Percentiles rank a stretch among this genome's conserved stretches.
These are phyloP conservation scores for Theobroma grandiflorum DNA, from an alignment of 441 rosid species.

Conservation along the genomic window DNA sequence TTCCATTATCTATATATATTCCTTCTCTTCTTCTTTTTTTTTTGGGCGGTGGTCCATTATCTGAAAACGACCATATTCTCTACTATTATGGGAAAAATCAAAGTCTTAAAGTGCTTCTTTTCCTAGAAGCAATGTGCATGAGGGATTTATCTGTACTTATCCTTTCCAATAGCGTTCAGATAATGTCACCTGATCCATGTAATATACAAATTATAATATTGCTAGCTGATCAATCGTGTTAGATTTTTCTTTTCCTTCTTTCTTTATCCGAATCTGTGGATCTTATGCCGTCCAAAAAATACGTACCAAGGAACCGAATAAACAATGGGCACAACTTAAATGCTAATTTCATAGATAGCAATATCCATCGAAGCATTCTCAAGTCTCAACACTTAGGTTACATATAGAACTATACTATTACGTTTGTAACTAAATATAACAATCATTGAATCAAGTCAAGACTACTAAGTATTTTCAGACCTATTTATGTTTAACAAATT, in stretches of 20 bases:
- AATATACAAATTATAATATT: not conserved
- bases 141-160: constrained; percentile 13
- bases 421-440: not conserved
- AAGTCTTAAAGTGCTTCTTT: constrained; percentile 16
- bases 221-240: not conserved
- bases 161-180: constrained; percentile 18
- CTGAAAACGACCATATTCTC: constrained; percentile 20
- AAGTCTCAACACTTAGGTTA: too few species aligned
- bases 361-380: not conserved
- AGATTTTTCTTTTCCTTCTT: not conserved
- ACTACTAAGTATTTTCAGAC: not conserved
- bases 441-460: not conserved
- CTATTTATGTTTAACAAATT: not conserved
- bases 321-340: not conserved
- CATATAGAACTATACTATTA: too few species aligned
- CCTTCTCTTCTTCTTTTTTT: too few species aligned
- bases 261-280: not conserved
- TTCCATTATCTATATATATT: not conserved
- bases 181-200: not conserved
- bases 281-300: not conserved
- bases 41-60: constrained; percentile 18
- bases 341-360: not conserved
- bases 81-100: not conserved
- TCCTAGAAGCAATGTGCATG: not conserved
- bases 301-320: not conserved